Evolutionary conservation across 179 eudicot species (phyloP).

Genomic region (Carnegiea gigantea): DNA sequence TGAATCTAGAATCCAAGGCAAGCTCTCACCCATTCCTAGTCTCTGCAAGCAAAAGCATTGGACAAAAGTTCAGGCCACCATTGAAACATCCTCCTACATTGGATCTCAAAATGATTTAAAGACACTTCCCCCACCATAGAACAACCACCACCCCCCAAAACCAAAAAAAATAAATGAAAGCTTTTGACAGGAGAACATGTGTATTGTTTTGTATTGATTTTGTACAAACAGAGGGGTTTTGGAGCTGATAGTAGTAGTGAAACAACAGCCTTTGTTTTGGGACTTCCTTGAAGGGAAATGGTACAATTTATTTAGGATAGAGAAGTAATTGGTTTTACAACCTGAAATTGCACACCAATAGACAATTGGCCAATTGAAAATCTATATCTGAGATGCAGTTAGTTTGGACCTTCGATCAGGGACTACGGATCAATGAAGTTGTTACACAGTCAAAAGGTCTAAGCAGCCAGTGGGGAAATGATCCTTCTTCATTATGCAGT

Average conservation of each 20-base stretch:
- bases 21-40: conserved; percentile 51
- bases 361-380: not conserved
- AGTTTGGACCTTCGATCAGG: not conserved
- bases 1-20: conserved; percentile 74
- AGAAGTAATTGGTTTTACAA: not conserved
- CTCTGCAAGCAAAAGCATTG: conserved; percentile 61
- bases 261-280: not conserved
- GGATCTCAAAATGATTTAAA: not conserved
- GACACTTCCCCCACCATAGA: no score
- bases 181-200: not conserved
- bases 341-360: not conserved
- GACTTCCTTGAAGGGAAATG: not conserved
- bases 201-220: not conserved
- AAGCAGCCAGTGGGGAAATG: not conserved
- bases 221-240: not conserved
- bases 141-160: no score
- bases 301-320: not conserved
- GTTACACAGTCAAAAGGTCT: not conserved
- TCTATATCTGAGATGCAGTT: not conserved
- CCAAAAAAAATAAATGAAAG: not conserved
- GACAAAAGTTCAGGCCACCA: not conserved
- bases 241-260: not conserved
- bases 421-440: not conserved
- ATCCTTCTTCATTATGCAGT: not conserved
- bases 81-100: not conserved